These are phyloP conservation scores for Grigorovia yakushimaensis DNA, from an alignment of 805 yeast species.

Conservation along the genomic window DNA sequence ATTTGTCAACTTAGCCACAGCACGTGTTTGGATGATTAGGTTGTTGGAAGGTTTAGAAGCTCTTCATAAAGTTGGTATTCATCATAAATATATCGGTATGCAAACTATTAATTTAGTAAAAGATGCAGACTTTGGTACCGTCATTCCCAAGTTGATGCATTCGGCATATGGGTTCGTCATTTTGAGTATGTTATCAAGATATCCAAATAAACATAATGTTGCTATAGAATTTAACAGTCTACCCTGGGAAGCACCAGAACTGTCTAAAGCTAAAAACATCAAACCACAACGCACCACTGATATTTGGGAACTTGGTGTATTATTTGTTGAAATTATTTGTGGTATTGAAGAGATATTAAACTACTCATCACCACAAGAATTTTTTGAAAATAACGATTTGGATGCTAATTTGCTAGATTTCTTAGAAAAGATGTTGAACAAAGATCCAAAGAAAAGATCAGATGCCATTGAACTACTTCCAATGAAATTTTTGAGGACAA, in stretches of 20 bases:
- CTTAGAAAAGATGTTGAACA: slow-evolving; percentile 52
- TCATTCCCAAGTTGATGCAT: slow-evolving; percentile 48
- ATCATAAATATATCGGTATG: slow-evolving; percentile 59
- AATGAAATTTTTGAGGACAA: slow-evolving; percentile 69
- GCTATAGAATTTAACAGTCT: slow-evolving; percentile 15
- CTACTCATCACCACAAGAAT: slow-evolving; percentile 54
- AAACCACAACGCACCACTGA: slow-evolving; percentile 74
- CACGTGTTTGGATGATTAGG: slow-evolving; percentile 83
- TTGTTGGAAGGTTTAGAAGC: slow-evolving; percentile 76
- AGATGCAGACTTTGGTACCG: slow-evolving; percentile 43
- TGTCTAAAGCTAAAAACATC: slow-evolving; percentile 28
- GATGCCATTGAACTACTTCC: slow-evolving; percentile 81
- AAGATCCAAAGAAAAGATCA: slow-evolving; percentile 59
- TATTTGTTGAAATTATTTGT: slow-evolving; percentile 55
- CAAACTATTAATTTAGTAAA: slow-evolving; percentile 47
- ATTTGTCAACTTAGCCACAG: slow-evolving; percentile 58
- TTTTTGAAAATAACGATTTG: slow-evolving; percentile 37
- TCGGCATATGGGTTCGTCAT: slow-evolving; percentile 49
- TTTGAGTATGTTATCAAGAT: slow-evolving; percentile 30
- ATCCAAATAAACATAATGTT: slow-evolving; percentile 28
- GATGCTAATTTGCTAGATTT: slow-evolving; percentile 60
- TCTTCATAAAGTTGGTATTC: slow-evolving; percentile 74
- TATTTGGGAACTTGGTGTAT: slow-evolving; percentile 85
- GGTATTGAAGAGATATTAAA: slow-evolving; percentile 49
- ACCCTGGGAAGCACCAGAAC: slow-evolving; percentile 78